Conservation (phyloP, 2,329 filamentous ascomycete genomes). For the Fusarium begoniae region DNA sequence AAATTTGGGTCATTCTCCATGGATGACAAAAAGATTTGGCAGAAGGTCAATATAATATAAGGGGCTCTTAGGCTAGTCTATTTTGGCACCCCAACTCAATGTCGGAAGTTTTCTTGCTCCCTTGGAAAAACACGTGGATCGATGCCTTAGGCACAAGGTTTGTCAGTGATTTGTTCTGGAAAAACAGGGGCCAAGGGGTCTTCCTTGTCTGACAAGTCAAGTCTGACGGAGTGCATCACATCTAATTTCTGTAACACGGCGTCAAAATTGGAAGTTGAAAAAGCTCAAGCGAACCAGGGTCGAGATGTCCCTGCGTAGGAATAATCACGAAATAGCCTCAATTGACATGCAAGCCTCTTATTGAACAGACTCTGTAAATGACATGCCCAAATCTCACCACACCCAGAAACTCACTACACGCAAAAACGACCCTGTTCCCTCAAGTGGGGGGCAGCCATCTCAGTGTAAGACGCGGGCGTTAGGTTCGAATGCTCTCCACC, state of each 20-base stretch:
- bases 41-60: accelerated
- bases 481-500: constrained; percentile 25
- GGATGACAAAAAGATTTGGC: neutral
- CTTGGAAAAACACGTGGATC: neutral
- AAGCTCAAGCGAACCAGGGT: constrained; percentile 3
- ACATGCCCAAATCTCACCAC: constrained; percentile 13
- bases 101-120: no score
- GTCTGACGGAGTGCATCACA: constrained; percentile 19
- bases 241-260: constrained; percentile 11
- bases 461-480: constrained; percentile 35
- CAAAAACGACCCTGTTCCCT: constrained; percentile 13
- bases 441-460: constrained; percentile 36
- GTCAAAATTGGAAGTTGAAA: neutral
- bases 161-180: constrained; percentile 28
- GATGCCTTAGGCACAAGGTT: constrained; percentile 27
- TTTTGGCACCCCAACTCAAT: neutral
- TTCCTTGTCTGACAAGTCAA: constrained; percentile 14
- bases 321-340: constrained; percentile 8
- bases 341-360: constrained; percentile 10
- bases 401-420: neutral
- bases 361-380: constrained; percentile 19
- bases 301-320: neutral
- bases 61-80: accelerated
- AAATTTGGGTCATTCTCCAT: accelerated
- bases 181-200: constrained; percentile 22